Percentiles rank a stretch among this genome's conserved stretches.
Evolutionary conservation across 108 stramenopile species (phyloP).

Genomic region (Pseudonitzschia multistriata): DNA sequence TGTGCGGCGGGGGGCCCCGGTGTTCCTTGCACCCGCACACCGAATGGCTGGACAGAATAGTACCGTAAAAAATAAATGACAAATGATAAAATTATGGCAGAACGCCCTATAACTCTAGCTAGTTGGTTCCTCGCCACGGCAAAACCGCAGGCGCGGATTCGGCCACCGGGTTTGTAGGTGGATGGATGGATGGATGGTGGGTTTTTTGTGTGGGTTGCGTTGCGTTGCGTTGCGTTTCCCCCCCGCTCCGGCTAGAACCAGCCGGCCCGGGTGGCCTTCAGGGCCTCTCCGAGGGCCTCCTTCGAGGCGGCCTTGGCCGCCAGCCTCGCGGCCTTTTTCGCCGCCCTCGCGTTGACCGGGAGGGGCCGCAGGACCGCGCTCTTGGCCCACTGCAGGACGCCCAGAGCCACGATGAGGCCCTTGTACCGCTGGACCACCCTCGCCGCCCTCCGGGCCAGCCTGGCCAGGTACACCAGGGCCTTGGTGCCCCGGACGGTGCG

Average conservation of each 20-base stretch:
- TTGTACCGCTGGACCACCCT: constrained; percentile 67
- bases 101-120: too few species aligned
- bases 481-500: constrained; percentile 48
- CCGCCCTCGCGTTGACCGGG: constrained; percentile 25
- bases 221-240: not conserved
- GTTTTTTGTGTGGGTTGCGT: too few species aligned
- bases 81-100: too few species aligned
- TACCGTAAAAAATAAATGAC: too few species aligned
- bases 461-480: constrained; percentile 41
- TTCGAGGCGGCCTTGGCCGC: constrained; percentile 20
- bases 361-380: constrained; percentile 61
- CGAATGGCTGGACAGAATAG: too few species aligned
- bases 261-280: constrained; percentile 32
- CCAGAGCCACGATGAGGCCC: constrained; percentile 45
- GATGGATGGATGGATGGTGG: too few species aligned
- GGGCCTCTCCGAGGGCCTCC: constrained; percentile 39
- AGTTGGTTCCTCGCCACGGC: too few species aligned
- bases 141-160: too few species aligned
- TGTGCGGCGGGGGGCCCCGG: too few species aligned
- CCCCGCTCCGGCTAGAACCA: not conserved
- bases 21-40: too few species aligned
- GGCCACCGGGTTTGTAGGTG: too few species aligned
- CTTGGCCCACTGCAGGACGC: constrained; percentile 59
- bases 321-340: constrained; percentile 17
- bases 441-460: constrained; percentile 48